phyloP scores from a whole-genome alignment of 2,329 filamentous ascomycete genomes.

The Nakataea oryzae region DNA sequence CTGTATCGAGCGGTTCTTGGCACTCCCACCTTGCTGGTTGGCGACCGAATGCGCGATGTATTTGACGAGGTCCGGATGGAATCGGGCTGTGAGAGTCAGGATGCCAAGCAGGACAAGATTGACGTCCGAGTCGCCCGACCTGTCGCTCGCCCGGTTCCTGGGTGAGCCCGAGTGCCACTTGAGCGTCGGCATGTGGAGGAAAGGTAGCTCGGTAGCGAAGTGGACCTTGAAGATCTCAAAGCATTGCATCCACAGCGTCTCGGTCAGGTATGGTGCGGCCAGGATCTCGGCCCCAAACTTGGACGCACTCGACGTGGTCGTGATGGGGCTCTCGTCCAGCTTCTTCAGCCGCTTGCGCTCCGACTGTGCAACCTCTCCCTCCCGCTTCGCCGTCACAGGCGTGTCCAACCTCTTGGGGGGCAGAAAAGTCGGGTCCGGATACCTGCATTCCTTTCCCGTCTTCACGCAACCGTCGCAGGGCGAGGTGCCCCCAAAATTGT shows the following conservation, averaged over 20 bases:
- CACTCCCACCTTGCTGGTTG: slow-evolving; percentile 17
- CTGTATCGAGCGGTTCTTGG: slow-evolving; percentile 22
- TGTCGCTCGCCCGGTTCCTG: slow-evolving; percentile 19
- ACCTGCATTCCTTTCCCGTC: slow-evolving; percentile 61
- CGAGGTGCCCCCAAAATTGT: slow-evolving; percentile 63
- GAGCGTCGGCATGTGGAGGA: slow-evolving; percentile 57
- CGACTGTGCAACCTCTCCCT: slow-evolving; percentile 26
- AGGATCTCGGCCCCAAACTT: slow-evolving; percentile 47
- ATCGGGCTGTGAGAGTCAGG: slow-evolving; percentile 58
- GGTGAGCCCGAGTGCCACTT: slow-evolving; percentile 23
- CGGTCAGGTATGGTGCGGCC: slow-evolving; percentile 49
- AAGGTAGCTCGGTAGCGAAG: slow-evolving; percentile 62
- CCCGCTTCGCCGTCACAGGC: slow-evolving; percentile 29
- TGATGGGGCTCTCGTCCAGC: slow-evolving; percentile 30
- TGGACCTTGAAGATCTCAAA: slow-evolving; percentile 62
- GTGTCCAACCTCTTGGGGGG: slow-evolving; percentile 22
- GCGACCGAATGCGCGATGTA: slow-evolving; percentile 33
- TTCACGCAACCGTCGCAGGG: slow-evolving; percentile 67
- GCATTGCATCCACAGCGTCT: slow-evolving; percentile 56
- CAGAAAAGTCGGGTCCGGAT: slow-evolving; percentile 41
- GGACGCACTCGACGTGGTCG: slow-evolving; percentile 21
- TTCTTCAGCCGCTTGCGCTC: slow-evolving; percentile 39
- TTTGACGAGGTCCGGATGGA: slow-evolving; percentile 50
- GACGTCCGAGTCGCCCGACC: slow-evolving; percentile 28
- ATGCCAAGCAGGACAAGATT: slow-evolving; percentile 55